phyloP scores from a whole-genome alignment of 257 asterid genomes.

The Asclepias syriaca region DNA sequence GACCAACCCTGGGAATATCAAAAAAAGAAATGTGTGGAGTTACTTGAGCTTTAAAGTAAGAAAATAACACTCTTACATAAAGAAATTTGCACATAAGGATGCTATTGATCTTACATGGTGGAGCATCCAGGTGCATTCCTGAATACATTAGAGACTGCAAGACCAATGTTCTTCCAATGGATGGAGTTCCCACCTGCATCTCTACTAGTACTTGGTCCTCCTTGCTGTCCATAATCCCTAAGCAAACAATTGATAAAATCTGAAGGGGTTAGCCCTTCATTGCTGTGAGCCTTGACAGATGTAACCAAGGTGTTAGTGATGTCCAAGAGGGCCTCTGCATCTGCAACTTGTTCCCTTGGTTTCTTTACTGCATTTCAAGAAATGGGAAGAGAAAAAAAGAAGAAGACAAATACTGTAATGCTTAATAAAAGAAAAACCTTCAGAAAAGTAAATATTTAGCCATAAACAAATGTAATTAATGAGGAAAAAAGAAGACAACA shows the following conservation, averaged over 20 bases:
- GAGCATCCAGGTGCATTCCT: conserved; percentile 65
- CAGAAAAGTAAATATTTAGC: neutral
- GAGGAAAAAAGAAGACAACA: neutral
- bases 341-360: conserved; percentile 92
- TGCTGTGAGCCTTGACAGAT: conserved; percentile 72
- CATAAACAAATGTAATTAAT: neutral
- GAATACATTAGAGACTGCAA: conserved; percentile 54
- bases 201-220: conserved; percentile 44
- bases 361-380: conserved; percentile 45
- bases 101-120: conserved; percentile 55
- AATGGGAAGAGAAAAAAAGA: neutral
- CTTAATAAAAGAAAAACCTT: neutral
- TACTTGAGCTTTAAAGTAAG: conserved; percentile 4
- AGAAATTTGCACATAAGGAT: neutral
- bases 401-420: neutral
- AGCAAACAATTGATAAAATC: conserved; percentile 70
- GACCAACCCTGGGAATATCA: conserved; percentile 66
- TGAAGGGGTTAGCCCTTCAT: conserved; percentile 67
- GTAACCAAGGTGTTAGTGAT: conserved; percentile 77
- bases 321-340: conserved; percentile 90
- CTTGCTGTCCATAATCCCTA: conserved; percentile 56
- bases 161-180: conserved; percentile 71
- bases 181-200: conserved; percentile 37
- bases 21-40: neutral
- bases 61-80: neutral